Evolutionary conservation across 306 rosid genomes (phyloP).

Genomic region (Urtica urens): DNA sequence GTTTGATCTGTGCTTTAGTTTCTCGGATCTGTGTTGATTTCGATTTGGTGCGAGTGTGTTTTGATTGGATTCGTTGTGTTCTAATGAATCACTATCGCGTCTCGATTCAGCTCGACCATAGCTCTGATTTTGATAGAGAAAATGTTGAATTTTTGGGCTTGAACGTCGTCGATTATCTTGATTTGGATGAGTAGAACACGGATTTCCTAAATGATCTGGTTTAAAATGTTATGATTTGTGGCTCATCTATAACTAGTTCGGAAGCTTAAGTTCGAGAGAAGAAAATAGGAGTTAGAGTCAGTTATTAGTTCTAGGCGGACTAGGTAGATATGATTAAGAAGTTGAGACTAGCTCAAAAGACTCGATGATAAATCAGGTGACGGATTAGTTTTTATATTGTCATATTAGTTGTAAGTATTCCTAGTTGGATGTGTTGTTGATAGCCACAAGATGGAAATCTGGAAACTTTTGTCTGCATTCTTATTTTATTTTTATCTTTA

Average conservation of each 20-base stretch:
- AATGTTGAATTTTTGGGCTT: neutral
- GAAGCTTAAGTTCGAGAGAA: too few species aligned
- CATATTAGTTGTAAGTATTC: too few species aligned
- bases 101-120: neutral
- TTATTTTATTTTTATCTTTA: too few species aligned
- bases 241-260: too few species aligned
- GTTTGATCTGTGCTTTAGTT: slow-evolving; percentile 26
- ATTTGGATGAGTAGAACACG: neutral
- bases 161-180: neutral
- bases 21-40: slow-evolving; percentile 35
- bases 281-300: too few species aligned
- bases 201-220: too few species aligned
- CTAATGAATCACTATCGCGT: neutral
- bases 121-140: neutral
- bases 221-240: too few species aligned
- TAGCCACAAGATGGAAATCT: too few species aligned
- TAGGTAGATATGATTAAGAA: neutral
- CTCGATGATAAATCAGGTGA: neutral
- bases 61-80: slow-evolving; percentile 3
- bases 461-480: too few species aligned
- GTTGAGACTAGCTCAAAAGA: neutral
- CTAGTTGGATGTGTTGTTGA: too few species aligned
- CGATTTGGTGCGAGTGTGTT: slow-evolving; percentile 5
- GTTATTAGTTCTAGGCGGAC: neutral
- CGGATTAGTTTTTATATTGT: neutral